phyloP scores from a whole-genome alignment of 2,329 filamentous ascomycete genomes.

The Parastagonospora nodorum region DNA sequence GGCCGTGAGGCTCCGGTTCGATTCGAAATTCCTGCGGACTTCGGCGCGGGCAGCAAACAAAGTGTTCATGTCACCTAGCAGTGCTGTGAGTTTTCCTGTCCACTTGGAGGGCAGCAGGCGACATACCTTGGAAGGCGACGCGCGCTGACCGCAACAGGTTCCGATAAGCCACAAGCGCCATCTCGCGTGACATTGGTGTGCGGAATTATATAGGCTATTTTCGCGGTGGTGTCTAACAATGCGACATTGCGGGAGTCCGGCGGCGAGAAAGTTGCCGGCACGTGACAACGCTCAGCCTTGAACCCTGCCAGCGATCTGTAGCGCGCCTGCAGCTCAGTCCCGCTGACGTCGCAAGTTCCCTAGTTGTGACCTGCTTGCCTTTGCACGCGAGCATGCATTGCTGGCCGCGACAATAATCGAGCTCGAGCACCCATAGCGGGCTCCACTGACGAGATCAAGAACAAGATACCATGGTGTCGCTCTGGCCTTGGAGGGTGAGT shows the following conservation, averaged over 20 bases:
- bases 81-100: not conserved
- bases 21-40: constrained; percentile 75
- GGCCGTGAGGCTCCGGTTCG: constrained; percentile 64
- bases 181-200: constrained; percentile 31
- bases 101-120: too few relatives aligned
- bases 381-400: constrained; percentile 32
- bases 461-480: constrained; percentile 68
- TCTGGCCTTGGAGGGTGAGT: constrained; percentile 69
- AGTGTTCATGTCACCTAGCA: constrained; percentile 69
- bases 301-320: constrained; percentile 29
- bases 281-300: constrained; percentile 19
- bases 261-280: constrained; percentile 25
- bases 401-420: constrained; percentile 25
- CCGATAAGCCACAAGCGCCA: constrained; percentile 80
- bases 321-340: constrained; percentile 19
- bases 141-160: constrained; percentile 78
- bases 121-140: constrained; percentile 79
- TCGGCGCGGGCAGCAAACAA: constrained; percentile 72
- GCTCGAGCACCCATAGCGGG: constrained; percentile 31
- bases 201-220: not conserved
- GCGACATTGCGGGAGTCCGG: constrained; percentile 17
- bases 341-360: constrained; percentile 25
- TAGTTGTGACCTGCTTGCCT: not conserved
- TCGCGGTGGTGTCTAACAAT: constrained; percentile 2
- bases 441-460: constrained; percentile 31